phyloP scores from a whole-genome alignment of 176 grass and related monocot genomes.

The Oryza punctata region DNA sequence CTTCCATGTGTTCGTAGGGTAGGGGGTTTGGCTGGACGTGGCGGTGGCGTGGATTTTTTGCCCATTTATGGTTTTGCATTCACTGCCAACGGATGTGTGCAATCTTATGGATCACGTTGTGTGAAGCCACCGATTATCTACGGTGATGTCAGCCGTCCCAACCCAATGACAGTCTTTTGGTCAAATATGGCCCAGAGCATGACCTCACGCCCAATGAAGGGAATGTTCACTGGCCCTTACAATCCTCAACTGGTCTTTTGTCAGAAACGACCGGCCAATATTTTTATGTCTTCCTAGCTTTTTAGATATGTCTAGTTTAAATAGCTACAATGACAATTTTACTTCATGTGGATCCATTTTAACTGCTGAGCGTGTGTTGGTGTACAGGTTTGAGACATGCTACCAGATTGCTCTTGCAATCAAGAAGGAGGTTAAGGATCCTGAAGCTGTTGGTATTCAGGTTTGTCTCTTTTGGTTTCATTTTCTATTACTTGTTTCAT shows the following conservation, averaged over 20 bases:
- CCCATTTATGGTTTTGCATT: constrained; percentile 99
- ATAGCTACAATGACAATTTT: constrained; percentile 8
- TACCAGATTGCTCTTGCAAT: constrained; percentile 98
- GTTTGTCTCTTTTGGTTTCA: constrained; percentile 40
- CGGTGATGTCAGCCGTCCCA: constrained; percentile 92
- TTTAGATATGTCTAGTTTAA: constrained; percentile 1
- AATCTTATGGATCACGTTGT: constrained; percentile 93
- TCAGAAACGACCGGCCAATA: constrained; percentile 96
- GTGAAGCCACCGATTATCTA: constrained; percentile 98
- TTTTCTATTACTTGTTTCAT: constrained; percentile 17
- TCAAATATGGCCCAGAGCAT: constrained; percentile 85
- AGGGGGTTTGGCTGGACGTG: no score
- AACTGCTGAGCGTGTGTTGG: not conserved
- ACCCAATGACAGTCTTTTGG: constrained; percentile 96
- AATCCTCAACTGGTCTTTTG: constrained; percentile 99
- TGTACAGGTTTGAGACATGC: constrained; percentile 83
- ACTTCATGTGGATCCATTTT: constrained; percentile 8
- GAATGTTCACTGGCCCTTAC: constrained; percentile 97
- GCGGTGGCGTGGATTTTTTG: no score
- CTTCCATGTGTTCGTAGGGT: no score
- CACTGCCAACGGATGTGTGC: constrained; percentile 96
- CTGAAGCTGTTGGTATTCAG: constrained; percentile 85
- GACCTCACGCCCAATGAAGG: constrained; percentile 96
- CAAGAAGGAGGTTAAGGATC: constrained; percentile 95
- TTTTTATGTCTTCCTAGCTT: constrained; percentile 38